A percentile compares a stretch with the other conserved stretches of the same genome.
These are phyloP conservation scores for Stipa capillata DNA, from an alignment of 176 grass and related monocot genomes.

Conservation along the genomic window DNA sequence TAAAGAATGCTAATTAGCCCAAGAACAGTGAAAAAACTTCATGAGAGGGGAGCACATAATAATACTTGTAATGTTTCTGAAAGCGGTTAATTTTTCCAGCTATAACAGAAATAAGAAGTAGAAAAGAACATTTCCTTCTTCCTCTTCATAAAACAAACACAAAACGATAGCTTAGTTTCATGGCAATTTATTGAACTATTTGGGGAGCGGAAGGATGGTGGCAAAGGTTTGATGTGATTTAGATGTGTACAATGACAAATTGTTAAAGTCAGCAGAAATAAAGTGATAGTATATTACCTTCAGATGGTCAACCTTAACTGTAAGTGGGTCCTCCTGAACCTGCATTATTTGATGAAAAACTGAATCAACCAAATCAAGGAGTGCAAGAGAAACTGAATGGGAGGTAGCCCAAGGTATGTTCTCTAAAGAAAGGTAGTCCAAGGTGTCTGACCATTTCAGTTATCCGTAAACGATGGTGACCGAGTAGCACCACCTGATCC, in stretches of 20 bases:
- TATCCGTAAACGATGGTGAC: slow-evolving; percentile 43
- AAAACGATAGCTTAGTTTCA: not conserved
- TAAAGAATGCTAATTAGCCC: not conserved
- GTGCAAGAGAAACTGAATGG: slow-evolving; percentile 6
- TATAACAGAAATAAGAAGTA: not conserved
- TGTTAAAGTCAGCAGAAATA: not conserved
- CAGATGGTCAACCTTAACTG: slow-evolving; percentile 63
- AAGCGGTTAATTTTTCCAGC: not conserved
- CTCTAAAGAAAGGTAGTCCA: not conserved
- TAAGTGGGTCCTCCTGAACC: slow-evolving; percentile 61
- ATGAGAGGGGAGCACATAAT: not conserved
- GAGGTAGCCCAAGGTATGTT: no score
- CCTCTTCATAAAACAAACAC: not conserved
- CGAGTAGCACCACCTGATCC: slow-evolving; percentile 52
- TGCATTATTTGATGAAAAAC: slow-evolving; percentile 21
- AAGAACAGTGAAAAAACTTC: not conserved
- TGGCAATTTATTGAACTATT: not conserved
- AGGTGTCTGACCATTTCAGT: slow-evolving; percentile 42
- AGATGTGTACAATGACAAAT: not conserved
- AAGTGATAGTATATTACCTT: slow-evolving; percentile 28
- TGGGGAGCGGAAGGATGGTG: not conserved
- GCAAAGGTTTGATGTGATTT: not conserved
- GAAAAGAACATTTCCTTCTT: not conserved
- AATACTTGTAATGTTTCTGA: not conserved
- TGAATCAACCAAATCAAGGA: not conserved